These are phyloP conservation scores for Viola pubescens DNA, from an alignment of 441 rosid species.

Conservation along the genomic window DNA sequence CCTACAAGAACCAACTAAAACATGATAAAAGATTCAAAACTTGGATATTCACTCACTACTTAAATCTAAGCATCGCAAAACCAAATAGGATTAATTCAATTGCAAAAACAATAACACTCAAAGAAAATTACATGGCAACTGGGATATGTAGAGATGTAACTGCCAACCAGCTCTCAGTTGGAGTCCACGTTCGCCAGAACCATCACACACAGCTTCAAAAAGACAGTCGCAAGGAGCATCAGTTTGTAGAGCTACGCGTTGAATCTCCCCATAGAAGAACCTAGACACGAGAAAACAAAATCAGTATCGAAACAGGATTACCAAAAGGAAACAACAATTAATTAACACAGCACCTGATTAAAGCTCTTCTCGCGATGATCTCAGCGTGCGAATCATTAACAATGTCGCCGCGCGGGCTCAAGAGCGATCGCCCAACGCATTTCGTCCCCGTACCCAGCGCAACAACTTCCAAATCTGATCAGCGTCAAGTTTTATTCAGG, in stretches of 20 bases:
- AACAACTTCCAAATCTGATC: conserved; percentile 53
- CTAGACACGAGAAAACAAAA: conserved; percentile 25
- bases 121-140: conserved; percentile 72
- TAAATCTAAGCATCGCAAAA: not conserved
- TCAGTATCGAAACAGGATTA: not conserved
- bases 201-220: conserved; percentile 31
- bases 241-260: conserved; percentile 22
- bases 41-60: not conserved
- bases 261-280: conserved; percentile 67
- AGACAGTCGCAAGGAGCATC: conserved; percentile 20
- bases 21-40: conserved; percentile 5
- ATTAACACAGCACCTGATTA: conserved; percentile 41
- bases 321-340: not conserved
- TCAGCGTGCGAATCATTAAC: conserved; percentile 93
- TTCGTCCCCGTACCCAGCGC: conserved; percentile 88
- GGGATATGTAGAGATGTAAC: conserved; percentile 78
- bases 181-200: conserved; percentile 28
- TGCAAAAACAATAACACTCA: conserved; percentile 1
- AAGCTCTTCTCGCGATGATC: conserved; percentile 71
- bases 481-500: too few relatives aligned
- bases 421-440: conserved; percentile 52
- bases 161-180: conserved; percentile 51
- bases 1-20: conserved; percentile 33
- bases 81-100: not conserved
- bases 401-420: conserved; percentile 67